Base-by-base conservation (phyloP, 208 protist species). In the Leishmania amazonensis region DNA sequence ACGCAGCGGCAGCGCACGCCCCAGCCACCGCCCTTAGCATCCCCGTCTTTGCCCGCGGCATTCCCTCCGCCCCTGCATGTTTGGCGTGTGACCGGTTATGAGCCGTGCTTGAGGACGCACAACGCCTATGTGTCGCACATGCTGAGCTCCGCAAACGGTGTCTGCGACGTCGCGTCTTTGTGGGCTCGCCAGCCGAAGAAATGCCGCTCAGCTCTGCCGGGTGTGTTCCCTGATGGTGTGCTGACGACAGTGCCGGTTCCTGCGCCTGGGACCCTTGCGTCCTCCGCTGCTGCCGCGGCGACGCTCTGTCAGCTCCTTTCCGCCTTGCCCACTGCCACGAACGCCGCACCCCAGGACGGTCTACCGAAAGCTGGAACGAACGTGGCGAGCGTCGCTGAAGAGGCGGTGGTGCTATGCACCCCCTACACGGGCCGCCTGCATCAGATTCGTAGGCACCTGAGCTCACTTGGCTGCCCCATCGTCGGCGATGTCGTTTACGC, bases 381-480 rank as follows among this genome's bases (percentile, higher is more conserved):
- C 11, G 21, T 54, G 38, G 60, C 24, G 11, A 67, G 31, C 38
- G 53, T 38, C 57, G 42, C 45, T 13, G 42, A 31, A 51, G 83
- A 74, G 81, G 79, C 68, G 42, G 76, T 99, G n/a, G 76, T 98
- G 35, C 83, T 94, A 15, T 97, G 94, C 80, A 88, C 94, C 35
- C 97, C 97, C 31, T 89, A 98, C 65, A 98, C 97, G 6, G 97
- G 97, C 7, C 88, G 96, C 9, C 90, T 95, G 67, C 96, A 99
- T 85, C 97, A 99, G 77, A 97, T 99, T 53, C 91, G 97, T 15
- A 76, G 92, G 70, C 97, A 99, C 87, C 80, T 98, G 17, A 84
- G 86, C 75, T 75, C 83, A 31, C 85, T 95, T 21, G 93, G 93
- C 15, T 88, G 86, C 77, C 95, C 95, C 17, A 99, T 99, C 75